Conservation (phyloP, 768 basidiomycete species). For the Paxillus involutus region DNA sequence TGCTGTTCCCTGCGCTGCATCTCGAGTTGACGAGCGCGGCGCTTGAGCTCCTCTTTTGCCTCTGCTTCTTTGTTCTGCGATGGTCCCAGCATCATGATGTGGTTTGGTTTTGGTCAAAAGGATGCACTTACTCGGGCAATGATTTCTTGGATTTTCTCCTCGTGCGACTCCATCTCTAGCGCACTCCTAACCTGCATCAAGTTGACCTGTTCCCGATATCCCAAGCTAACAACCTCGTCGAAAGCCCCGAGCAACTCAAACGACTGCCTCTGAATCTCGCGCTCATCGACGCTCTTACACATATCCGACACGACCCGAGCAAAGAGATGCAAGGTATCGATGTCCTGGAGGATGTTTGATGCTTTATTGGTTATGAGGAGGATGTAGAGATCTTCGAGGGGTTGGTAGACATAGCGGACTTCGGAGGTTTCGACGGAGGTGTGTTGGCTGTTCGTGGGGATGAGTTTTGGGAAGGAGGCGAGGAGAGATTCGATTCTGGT, state of each 20-base stretch:
- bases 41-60: slow-evolving; percentile 98
- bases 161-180: slow-evolving; percentile 88
- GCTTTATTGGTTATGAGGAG: slow-evolving; percentile 97
- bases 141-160: slow-evolving; percentile 97
- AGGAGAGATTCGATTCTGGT: slow-evolving; percentile 94
- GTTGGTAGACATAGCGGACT: slow-evolving; percentile 96
- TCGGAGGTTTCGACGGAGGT: slow-evolving; percentile 95
- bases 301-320: slow-evolving; percentile 92
- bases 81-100: background rate
- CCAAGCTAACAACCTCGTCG: slow-evolving; percentile 93
- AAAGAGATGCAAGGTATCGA: slow-evolving; percentile 93
- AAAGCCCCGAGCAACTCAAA: slow-evolving; percentile 95
- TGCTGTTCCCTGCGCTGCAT: slow-evolving; percentile 97
- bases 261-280: slow-evolving; percentile 85
- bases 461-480: slow-evolving; percentile 95
- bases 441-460: slow-evolving; percentile 92
- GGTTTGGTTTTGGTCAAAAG: too few species aligned
- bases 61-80: slow-evolving; percentile 96
- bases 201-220: slow-evolving; percentile 79
- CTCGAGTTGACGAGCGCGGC: slow-evolving; percentile 96
- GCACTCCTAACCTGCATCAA: slow-evolving; percentile 77
- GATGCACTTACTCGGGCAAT: slow-evolving; percentile 75
- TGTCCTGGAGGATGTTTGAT: slow-evolving; percentile 98
- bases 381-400: slow-evolving; percentile 95
- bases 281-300: slow-evolving; percentile 82